Percentiles rank a stretch among this genome's conserved stretches.
Conservation (phyloP, 306 rosid genomes). For the Prunus campanulata region DNA sequence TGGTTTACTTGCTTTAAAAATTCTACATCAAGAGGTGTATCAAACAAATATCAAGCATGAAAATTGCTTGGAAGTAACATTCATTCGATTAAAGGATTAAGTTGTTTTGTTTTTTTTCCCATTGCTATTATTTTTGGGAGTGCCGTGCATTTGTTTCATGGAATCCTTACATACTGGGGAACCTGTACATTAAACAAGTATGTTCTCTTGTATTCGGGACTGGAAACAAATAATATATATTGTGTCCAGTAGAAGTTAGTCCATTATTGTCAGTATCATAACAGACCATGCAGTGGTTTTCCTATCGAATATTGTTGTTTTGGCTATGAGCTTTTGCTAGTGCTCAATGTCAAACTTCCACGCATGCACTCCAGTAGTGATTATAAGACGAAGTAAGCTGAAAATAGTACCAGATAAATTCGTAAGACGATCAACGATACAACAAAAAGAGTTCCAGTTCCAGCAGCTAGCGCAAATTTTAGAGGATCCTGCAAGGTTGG, state of each 20-base stretch:
- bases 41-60: neutral
- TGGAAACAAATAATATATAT: neutral
- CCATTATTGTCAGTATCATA: neutral
- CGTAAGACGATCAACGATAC: constrained; percentile 78
- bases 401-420: constrained; percentile 72
- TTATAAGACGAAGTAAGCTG: neutral
- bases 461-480: constrained; percentile 86
- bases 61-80: neutral
- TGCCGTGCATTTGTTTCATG: neutral
- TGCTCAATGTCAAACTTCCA: neutral
- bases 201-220: neutral
- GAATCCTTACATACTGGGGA: neutral
- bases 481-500: constrained; percentile 81
- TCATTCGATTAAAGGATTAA: neutral
- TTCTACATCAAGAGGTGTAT: neutral
- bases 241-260: neutral
- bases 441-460: constrained; percentile 93
- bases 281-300: neutral
- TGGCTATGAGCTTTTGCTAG: neutral
- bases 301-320: neutral
- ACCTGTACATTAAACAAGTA: neutral
- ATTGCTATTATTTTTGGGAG: neutral
- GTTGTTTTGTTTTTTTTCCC: neutral
- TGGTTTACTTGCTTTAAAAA: constrained; percentile 6
- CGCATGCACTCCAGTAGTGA: neutral